Conservation (phyloP, 768 basidiomycete species). For the Pleurotus pulmonarius region DNA sequence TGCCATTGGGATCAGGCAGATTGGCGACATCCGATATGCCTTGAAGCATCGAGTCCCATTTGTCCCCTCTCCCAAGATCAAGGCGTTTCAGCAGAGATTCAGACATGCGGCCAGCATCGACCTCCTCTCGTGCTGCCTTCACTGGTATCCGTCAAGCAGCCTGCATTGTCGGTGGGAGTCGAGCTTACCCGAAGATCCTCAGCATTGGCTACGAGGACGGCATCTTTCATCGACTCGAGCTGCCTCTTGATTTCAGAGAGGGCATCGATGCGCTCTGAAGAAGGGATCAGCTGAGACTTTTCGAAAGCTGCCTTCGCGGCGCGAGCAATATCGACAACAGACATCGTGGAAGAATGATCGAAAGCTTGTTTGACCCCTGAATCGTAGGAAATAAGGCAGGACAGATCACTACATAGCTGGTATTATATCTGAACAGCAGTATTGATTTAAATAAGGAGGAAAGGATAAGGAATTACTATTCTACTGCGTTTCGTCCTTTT, state of each 20-base stretch:
- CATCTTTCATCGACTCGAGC: slow-evolving; percentile 59
- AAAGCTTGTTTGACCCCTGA: too few relatives aligned
- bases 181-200: slow-evolving; percentile 69
- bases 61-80: slow-evolving; percentile 74
- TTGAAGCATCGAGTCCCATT: slow-evolving; percentile 93
- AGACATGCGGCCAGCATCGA: slow-evolving; percentile 82
- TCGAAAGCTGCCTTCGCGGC: slow-evolving; percentile 84
- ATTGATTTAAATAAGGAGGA: too few relatives aligned
- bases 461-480: too few relatives aligned
- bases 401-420: too few relatives aligned
- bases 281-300: slow-evolving; percentile 74
- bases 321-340: slow-evolving; percentile 63
- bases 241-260: slow-evolving; percentile 66
- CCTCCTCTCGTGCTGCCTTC: slow-evolving; percentile 75
- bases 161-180: not conserved
- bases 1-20: slow-evolving; percentile 84
- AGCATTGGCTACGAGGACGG: slow-evolving; percentile 77
- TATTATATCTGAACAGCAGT: too few relatives aligned
- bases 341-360: too few relatives aligned
- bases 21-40: slow-evolving; percentile 84
- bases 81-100: slow-evolving; percentile 80
- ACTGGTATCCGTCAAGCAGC: slow-evolving; percentile 1
- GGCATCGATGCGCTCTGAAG: slow-evolving; percentile 66
- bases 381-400: too few relatives aligned
- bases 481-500: not conserved